Base-by-base conservation (phyloP, 345 rosid genomes). In the Reutealis trisperma region DNA sequence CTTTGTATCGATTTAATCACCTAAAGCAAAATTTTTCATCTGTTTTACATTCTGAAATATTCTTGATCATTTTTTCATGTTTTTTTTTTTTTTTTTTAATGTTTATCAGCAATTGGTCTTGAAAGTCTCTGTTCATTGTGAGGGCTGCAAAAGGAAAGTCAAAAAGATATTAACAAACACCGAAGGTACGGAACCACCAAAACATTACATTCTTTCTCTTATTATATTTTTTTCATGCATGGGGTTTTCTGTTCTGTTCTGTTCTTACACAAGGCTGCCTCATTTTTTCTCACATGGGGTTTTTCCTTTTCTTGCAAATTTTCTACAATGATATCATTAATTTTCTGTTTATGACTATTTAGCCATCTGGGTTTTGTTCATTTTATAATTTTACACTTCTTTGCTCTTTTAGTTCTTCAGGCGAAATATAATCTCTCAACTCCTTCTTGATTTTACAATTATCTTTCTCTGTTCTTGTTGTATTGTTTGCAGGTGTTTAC, bases 91-190 rank as follows among this genome's bases (percentile, higher is more conserved):
- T 11, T 42, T 65, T 59, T 54, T 42, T 32, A 25, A 24, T 73
- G 52, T n/a, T 54, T 63, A 13, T 52, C 75, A 81, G 84, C 78
- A 51, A 27, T 78, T 61, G 79, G 76, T 78, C 32, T 78, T 82
- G 74, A 82, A 59, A 71, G 84, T 82, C 21, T 74, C 84, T 4
- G 52, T 82, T 47, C 81, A 82, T 15, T 82, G 84, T 13, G 79
- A 82, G 45, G 81, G 60, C 24, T 82, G 84, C 76, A 78, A 74
- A 70, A 70, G 67, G 78, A 82, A 82, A 71, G 84, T 82, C 63
- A 78, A 74, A 5, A 82, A 74, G 55, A 74, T 82, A 58, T 62
- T 82, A 15, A 19, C 44, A 18, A 70, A 60, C 51, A 78, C 64
- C 21, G 77, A 82, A n/a, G 84, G 84, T 82, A 73, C 13, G 27